phyloP scores from a whole-genome alignment of 208 protist genomes.

The Leishmania aethiopica region DNA sequence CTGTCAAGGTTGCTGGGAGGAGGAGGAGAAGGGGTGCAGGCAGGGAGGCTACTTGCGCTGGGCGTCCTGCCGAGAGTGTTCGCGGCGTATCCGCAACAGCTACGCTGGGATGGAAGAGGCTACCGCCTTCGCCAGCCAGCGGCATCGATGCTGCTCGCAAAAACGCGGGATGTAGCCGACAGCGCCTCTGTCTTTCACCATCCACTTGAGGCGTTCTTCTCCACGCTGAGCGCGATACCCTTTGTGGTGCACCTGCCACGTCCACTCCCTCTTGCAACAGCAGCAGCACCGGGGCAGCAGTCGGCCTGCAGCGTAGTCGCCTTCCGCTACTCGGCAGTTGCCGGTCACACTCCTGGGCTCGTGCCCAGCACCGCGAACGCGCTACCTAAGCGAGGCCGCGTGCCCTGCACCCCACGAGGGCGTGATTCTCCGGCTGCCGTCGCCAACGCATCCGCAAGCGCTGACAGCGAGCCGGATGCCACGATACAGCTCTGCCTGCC shows the following conservation, averaged over 20 bases:
- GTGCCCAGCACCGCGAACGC: not conserved
- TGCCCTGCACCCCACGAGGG: not conserved
- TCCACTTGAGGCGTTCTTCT: conserved; percentile 52
- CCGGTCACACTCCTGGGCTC: conserved; percentile 12
- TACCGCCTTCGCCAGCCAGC: conserved; percentile 25
- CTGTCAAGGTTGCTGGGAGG: not conserved
- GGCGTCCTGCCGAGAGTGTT: conserved; percentile 31
- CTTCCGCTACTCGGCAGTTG: conserved; percentile 8
- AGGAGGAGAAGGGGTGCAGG: not conserved
- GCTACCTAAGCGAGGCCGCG: not conserved
- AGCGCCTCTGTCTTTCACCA: conserved; percentile 26
- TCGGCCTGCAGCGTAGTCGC: not conserved
- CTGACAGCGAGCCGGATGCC: not conserved
- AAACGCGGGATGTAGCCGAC: not conserved
- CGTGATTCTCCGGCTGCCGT: not conserved
- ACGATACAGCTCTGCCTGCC: conserved; percentile 13
- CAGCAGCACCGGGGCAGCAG: not conserved
- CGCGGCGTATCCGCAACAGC: conserved; percentile 27
- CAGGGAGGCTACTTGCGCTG: conserved; percentile 6
- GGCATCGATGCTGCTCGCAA: not conserved
- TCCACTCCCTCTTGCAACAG: conserved; percentile 6
- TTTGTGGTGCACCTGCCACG: conserved; percentile 21
- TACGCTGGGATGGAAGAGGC: conserved; percentile 36
- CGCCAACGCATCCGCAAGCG: not conserved
- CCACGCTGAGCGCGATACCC: conserved; percentile 14